These are phyloP conservation scores for Sordaria brevicollis DNA, from an alignment of 495 filamentous ascomycete genomes.

Conservation along the genomic window DNA sequence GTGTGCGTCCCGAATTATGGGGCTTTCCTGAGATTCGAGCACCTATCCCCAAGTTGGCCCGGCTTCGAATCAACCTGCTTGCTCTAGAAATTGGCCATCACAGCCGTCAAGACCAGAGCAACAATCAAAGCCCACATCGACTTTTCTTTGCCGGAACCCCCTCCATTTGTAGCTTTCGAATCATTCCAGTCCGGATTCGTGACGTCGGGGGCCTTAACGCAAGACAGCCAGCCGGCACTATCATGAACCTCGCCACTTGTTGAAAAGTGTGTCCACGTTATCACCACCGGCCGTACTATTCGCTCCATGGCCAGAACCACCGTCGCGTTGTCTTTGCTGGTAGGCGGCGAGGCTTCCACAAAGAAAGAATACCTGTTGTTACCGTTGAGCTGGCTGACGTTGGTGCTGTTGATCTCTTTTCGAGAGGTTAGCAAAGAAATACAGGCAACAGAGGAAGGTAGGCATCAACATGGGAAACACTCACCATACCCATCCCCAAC, in stretches of 20 bases:
- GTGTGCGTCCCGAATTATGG: background rate
- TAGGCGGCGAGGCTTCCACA: background rate
- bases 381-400: background rate
- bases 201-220: background rate
- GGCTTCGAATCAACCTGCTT: no score
- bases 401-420: background rate
- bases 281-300: conserved; percentile 12
- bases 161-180: background rate
- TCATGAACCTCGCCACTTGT: conserved; percentile 4
- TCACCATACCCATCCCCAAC: conserved; percentile 6
- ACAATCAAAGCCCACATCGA: background rate
- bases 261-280: conserved; percentile 15
- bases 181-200: background rate
- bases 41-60: background rate
- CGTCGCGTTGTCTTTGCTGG: background rate
- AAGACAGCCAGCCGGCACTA: conserved; percentile 9
- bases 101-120: background rate
- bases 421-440: background rate
- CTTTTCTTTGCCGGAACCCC: background rate
- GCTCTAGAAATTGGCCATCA: background rate
- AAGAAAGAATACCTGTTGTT: conserved; percentile 6
- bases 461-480: background rate
- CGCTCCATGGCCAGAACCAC: conserved; percentile 2
- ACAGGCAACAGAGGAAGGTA: background rate
- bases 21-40: background rate